These are phyloP conservation scores for Bryoerythrophyllum caledonicum DNA, from an alignment of 225 moss, liverwort and hornwort species.

Conservation along the genomic window DNA sequence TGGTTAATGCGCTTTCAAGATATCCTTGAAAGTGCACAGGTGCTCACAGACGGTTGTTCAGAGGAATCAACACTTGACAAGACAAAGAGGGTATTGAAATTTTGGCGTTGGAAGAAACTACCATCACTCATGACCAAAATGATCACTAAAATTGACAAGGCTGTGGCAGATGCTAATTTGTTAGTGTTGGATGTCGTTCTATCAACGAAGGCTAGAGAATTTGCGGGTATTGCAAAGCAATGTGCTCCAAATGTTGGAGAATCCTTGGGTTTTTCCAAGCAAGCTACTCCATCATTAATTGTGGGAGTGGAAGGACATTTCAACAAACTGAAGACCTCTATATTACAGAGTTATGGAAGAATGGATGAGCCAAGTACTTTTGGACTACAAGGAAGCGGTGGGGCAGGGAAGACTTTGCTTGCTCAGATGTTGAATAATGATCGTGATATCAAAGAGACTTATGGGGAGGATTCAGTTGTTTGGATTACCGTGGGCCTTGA, in stretches of 20 bases:
- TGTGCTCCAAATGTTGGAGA: too few relatives aligned
- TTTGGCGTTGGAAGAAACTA: background rate
- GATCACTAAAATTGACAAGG: too few relatives aligned
- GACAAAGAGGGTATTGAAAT: background rate
- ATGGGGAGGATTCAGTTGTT: background rate
- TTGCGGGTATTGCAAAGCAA: too few relatives aligned
- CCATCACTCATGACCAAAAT: background rate
- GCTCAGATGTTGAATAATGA: background rate
- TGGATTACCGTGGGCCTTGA: background rate
- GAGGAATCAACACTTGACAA: background rate
- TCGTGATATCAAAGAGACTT: background rate
- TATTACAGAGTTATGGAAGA: background rate
- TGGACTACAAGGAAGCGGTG: background rate
- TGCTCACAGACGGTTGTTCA: background rate
- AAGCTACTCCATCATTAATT: too few relatives aligned
- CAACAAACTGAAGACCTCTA: background rate
- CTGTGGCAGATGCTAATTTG: background rate
- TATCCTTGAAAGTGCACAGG: background rate
- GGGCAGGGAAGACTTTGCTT: conserved; percentile 9
- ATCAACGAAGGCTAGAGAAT: background rate
- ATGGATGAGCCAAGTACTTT: too few relatives aligned
- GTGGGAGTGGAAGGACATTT: background rate
- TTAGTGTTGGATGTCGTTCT: too few relatives aligned
- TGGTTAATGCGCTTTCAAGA: background rate
- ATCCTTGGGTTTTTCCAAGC: too few relatives aligned